Percentiles rank a stretch among this genome's conserved stretches.
Evolutionary conservation across 768 basidiomycete genomes (phyloP).

Genomic region (Leccinellum luteum): DNA sequence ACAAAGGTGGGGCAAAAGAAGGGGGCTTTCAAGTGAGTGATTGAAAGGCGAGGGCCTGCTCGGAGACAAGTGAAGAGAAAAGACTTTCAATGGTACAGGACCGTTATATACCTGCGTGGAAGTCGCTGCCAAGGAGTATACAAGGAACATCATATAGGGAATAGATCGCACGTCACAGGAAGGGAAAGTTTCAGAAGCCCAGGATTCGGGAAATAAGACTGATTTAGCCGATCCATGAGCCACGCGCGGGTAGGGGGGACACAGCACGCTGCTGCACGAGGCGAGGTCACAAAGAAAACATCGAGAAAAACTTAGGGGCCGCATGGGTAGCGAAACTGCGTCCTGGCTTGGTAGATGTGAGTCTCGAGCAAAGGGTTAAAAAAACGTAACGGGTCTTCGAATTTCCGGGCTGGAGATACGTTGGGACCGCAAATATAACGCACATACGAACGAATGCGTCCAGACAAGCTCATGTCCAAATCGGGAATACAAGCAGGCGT

Average conservation of each 20-base stretch:
- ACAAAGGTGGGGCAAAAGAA: not conserved
- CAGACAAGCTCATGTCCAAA: conserved; percentile 29
- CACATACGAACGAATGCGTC: not conserved
- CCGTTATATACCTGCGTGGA: not conserved
- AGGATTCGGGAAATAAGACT: not conserved
- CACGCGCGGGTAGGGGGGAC: not conserved
- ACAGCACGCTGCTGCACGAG: not conserved
- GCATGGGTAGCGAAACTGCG: not conserved
- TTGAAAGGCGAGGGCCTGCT: conserved; percentile 17
- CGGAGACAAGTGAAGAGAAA: not conserved
- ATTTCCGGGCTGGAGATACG: conserved; percentile 1
- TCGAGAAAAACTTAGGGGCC: not conserved
- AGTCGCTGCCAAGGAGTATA: conserved; percentile 1
- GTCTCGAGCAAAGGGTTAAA: not conserved
- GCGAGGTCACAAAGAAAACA: not conserved
- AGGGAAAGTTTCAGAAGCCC: not conserved
- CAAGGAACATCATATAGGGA: conserved; percentile 20
- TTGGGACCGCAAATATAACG: conserved; percentile 7
- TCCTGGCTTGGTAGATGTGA: not conserved
- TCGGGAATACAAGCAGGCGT: conserved; percentile 30
- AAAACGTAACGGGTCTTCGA: conserved; percentile 8
- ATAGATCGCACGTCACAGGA: not conserved
- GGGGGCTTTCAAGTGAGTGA: not conserved
- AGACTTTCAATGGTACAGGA: not conserved
- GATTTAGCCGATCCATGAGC: not conserved